Evolutionary conservation across 2,329 filamentous ascomycete genomes (phyloP).

Genomic region (Trichoderma simmonsii): DNA sequence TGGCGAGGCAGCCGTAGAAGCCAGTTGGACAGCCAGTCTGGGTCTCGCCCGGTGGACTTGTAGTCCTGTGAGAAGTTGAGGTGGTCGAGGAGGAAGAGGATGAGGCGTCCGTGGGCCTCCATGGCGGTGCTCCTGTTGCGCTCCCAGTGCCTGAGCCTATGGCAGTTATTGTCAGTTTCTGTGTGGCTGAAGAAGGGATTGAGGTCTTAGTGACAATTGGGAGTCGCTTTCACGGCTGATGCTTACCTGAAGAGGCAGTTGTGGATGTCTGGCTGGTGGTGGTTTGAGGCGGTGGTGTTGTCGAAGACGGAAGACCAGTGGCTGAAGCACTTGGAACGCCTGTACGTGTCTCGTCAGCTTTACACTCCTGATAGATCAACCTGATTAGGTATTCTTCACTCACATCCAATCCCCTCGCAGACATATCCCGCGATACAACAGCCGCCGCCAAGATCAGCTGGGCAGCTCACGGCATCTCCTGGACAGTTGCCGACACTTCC

Average conservation of each 20-base stretch:
- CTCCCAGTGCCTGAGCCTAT: slow-evolving; percentile 38
- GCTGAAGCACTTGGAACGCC: slow-evolving; percentile 35
- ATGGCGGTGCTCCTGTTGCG: slow-evolving; percentile 42
- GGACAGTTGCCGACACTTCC: slow-evolving; percentile 62
- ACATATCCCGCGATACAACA: slow-evolving; percentile 72
- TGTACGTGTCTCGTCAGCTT: slow-evolving; percentile 17
- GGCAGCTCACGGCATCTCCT: slow-evolving; percentile 61
- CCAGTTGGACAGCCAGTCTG: slow-evolving; percentile 70
- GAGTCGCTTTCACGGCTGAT: slow-evolving; percentile 42
- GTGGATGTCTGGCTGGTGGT: slow-evolving; percentile 40
- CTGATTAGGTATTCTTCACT: slow-evolving; percentile 32
- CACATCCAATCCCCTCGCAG: slow-evolving; percentile 69
- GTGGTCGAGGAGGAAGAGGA: neutral
- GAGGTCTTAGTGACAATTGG: slow-evolving; percentile 39
- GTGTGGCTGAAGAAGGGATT: slow-evolving; percentile 36
- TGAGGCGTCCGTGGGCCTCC: slow-evolving; percentile 37
- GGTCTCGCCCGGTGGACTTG: slow-evolving; percentile 20
- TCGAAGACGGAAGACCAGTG: slow-evolving; percentile 23
- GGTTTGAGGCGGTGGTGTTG: slow-evolving; percentile 27
- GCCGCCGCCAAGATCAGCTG: slow-evolving; percentile 63
- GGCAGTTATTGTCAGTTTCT: slow-evolving; percentile 36
- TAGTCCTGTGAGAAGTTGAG: neutral
- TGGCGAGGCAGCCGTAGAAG: slow-evolving; percentile 86
- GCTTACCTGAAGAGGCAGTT: slow-evolving; percentile 35
- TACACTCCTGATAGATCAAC: too few species aligned